phyloP scores from a whole-genome alignment of 257 asterid species.

The Solanum etuberosum region DNA sequence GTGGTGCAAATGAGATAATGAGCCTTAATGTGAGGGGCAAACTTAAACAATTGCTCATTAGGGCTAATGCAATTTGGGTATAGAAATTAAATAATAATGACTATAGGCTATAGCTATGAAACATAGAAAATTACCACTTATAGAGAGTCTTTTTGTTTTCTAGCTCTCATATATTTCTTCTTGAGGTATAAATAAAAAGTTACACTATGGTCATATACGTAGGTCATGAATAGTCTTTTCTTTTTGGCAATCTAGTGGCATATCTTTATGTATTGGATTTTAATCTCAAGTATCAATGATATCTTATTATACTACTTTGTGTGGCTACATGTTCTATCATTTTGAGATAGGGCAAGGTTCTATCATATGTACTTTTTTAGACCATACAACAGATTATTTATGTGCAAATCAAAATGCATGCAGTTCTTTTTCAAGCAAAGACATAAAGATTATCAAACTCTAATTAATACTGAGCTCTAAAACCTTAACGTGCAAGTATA shows the following conservation, averaged over 20 bases:
- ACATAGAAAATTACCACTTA: not conserved
- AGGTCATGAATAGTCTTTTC: not conserved
- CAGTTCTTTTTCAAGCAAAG: too few species aligned
- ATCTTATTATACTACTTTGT: not conserved
- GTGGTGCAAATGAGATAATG: not conserved
- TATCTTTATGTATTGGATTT: not conserved
- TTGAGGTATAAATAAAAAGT: not conserved
- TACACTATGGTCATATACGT: not conserved
- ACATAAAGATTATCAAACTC: not conserved
- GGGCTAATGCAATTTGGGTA: not conserved
- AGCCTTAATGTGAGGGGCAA: not conserved
- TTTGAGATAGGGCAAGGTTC: not conserved
- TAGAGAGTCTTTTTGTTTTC: not conserved
- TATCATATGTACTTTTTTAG: not conserved
- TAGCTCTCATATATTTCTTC: not conserved
- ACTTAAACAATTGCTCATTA: not conserved
- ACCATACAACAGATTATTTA: too few species aligned
- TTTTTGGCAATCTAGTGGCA: not conserved
- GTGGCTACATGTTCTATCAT: not conserved
- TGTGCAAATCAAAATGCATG: too few species aligned
- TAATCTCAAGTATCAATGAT: not conserved
- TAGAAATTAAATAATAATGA: not conserved
- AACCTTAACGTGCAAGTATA: not conserved
- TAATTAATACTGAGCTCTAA: not conserved
- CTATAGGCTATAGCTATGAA: not conserved